These are phyloP conservation scores for Pseudopithomyces chartarum DNA, from an alignment of 2,329 filamentous ascomycete genomes.

Conservation along the genomic window DNA sequence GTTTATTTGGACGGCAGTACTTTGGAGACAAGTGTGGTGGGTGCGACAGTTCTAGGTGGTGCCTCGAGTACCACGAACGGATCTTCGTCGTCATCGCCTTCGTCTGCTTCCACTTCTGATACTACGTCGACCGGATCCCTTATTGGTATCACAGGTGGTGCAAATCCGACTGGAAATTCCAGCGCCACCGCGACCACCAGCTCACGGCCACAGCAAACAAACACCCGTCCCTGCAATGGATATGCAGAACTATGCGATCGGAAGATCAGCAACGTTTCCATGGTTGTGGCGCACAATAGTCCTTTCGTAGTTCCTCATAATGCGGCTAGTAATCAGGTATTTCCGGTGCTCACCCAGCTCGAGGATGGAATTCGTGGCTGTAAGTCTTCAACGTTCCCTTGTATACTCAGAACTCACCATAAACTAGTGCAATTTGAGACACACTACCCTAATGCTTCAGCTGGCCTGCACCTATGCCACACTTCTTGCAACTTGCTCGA, in stretches of 20 bases:
- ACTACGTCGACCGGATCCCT: conserved; percentile 18
- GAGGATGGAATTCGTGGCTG: conserved; percentile 43
- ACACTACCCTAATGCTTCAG: conserved; percentile 59
- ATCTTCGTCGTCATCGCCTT: conserved; percentile 6
- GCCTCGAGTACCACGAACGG: background rate
- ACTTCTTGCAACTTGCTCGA: conserved; percentile 82
- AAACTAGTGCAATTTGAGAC: conserved; percentile 63
- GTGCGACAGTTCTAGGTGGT: background rate
- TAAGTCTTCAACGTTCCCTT: conserved; percentile 17
- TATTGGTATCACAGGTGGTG: conserved; percentile 25
- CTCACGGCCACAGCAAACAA: conserved; percentile 21
- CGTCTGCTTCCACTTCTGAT: conserved; percentile 13
- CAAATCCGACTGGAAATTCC: conserved; percentile 12
- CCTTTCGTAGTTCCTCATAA: conserved; percentile 37
- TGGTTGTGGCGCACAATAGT: conserved; percentile 45
- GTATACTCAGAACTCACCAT: background rate
- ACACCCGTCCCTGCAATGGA: conserved; percentile 42
- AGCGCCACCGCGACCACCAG: conserved; percentile 13
- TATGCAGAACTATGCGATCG: conserved; percentile 40
- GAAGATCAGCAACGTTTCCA: conserved; percentile 41
- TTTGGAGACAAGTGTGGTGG: conserved; percentile 1
- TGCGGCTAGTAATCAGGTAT: conserved; percentile 39
- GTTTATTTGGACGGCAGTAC: background rate
- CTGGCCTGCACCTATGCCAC: conserved; percentile 75
- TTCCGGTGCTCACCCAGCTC: conserved; percentile 35